Base-by-base conservation (phyloP, 2,329 filamentous ascomycete species). In the Pseudocercospora vitis region DNA sequence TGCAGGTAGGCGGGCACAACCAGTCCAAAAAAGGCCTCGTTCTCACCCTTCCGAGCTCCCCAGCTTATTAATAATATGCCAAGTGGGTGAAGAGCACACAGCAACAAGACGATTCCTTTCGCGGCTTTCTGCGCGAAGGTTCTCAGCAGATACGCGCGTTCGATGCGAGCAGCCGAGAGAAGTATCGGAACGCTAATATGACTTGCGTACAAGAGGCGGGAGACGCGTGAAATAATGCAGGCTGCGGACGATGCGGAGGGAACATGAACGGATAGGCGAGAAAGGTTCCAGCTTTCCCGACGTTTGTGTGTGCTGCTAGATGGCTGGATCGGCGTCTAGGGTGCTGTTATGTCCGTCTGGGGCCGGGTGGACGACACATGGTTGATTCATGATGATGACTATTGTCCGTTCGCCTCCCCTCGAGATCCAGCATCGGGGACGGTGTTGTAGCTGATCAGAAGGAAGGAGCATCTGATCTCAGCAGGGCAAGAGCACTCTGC, bases 231-330 rank as follows among this genome's bases (percentile, higher is more conserved):
- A 32, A 46, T 37, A 31, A 48, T 55, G 52, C 52, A 50, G 46
- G 37, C 39, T 35, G n/a, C n/a, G n/a, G n/a, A n/a, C n/a, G 39
- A 49, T 44, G 52, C 48, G 51, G 40, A 55, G 31, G 47, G n/a
- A 40, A 55, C 32, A 47, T 47, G 14, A 14, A 32, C 23, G 44
- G 44, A 32, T 31, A 32, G 26, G 44, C 29, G 44, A 40, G 37
- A 40, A 40, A 40, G 37, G 16, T 40, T 21, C 37, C 37, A 40
- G 37, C 37, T 24, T 46, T 14, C 42, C 4, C 14, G 24, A 37
- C 7, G 9, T 29, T 47, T 32, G 19, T 16, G 9, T n/a, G 24
- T 47, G 44, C 44, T 31, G 32, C 40, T 46, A 45, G 40, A 45
- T 45, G 40, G 42, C 42, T 46, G 42, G 42, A 46, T 28, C 42